Conservation (phyloP, 371 early-diverging fungal species). For the Vairimorpha ceranae region DNA sequence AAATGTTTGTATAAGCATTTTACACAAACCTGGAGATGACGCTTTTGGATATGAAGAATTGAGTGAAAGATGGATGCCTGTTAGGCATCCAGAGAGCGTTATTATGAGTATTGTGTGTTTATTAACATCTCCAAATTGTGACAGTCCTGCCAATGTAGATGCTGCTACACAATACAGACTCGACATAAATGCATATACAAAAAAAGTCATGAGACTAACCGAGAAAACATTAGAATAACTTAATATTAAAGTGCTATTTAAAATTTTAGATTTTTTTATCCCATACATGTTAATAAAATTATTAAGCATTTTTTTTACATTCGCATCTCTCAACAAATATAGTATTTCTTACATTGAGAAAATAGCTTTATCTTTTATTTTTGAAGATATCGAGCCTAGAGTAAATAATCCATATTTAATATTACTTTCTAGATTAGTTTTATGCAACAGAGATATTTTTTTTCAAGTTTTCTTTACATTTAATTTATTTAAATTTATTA, state of each 20-base stretch:
- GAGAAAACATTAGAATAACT: slow-evolving; percentile 67
- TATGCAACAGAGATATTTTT: background rate
- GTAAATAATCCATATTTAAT: background rate
- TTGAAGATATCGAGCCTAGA: background rate
- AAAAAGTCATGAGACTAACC: slow-evolving; percentile 68
- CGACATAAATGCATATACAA: slow-evolving; percentile 68
- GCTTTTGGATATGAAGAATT: slow-evolving; percentile 81
- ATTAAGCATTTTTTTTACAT: background rate
- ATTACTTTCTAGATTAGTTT: background rate
- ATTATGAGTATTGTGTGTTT: slow-evolving; percentile 62
- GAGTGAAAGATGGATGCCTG: slow-evolving; percentile 82
- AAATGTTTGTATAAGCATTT: slow-evolving; percentile 64
- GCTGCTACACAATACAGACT: slow-evolving; percentile 64
- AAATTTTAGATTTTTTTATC: background rate
- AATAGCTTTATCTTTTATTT: background rate
- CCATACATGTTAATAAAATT: background rate
- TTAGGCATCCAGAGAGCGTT: slow-evolving; percentile 68
- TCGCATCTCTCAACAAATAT: background rate
- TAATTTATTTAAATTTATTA: background rate
- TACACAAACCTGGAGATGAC: slow-evolving; percentile 67
- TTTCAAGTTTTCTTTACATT: background rate
- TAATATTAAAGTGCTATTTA: background rate
- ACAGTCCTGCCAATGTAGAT: slow-evolving; percentile 64
- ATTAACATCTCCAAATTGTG: slow-evolving; percentile 64
- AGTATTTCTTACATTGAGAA: background rate